A percentile compares a stretch with the other conserved stretches of the same genome.
Conservation (phyloP, 2,329 filamentous ascomycete species). For the Colletotrichum sp. region DNA sequence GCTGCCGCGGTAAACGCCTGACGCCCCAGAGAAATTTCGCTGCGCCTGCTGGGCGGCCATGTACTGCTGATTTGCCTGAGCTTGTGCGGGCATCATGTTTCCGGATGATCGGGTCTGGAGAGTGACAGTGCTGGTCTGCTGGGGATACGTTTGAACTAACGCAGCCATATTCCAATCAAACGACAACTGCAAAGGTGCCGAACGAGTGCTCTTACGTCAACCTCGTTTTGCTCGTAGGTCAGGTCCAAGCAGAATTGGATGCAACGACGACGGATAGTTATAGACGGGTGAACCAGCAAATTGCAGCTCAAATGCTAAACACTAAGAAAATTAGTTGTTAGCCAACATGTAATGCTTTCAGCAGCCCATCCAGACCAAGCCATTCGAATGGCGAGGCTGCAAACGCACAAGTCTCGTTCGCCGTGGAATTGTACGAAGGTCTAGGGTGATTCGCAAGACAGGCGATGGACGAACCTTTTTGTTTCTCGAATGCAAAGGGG, state of each 20-base stretch:
- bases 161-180: conserved; percentile 71
- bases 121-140: conserved; percentile 76
- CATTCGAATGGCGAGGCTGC: background rate
- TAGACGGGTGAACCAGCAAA: background rate
- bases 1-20: conserved; percentile 58
- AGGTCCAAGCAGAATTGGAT: background rate
- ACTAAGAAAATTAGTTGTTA: background rate
- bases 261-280: background rate
- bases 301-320: background rate
- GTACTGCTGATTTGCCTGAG: conserved; percentile 57
- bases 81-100: conserved; percentile 58
- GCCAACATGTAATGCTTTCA: background rate
- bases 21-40: conserved; percentile 54
- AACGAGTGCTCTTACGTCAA: conserved; percentile 1
- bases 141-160: conserved; percentile 80
- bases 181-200: background rate
- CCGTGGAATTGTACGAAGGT: background rate
- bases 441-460: background rate
- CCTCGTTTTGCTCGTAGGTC: background rate
- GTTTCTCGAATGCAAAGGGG: background rate
- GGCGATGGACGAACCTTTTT: conserved; percentile 12
- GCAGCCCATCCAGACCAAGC: background rate
- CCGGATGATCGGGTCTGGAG: conserved; percentile 75
- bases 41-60: conserved; percentile 44
- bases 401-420: background rate